Conservation (phyloP, 202 grass and related monocot species). For the Brachypodium distachyon region DNA sequence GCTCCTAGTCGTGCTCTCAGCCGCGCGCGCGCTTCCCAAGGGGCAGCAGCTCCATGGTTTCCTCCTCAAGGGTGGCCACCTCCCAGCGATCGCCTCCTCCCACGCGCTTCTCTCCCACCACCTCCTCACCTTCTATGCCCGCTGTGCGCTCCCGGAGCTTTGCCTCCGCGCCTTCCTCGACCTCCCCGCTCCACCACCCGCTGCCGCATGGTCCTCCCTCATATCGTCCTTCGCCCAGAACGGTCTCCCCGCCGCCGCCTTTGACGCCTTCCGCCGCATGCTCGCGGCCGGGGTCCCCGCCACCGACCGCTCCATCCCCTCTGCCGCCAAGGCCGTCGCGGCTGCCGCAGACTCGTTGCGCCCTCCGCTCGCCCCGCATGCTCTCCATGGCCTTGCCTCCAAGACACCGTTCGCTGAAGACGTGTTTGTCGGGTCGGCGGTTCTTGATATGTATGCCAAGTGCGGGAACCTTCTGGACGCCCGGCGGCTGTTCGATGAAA, state of each 20-base stretch:
- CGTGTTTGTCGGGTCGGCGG: slow-evolving; percentile 65
- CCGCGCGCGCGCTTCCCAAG: slow-evolving; percentile 45
- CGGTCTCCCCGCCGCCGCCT: slow-evolving; percentile 33
- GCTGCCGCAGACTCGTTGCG: slow-evolving; percentile 16
- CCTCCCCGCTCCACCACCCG: slow-evolving; percentile 36
- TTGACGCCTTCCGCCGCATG: slow-evolving; percentile 62
- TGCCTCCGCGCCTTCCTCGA: slow-evolving; percentile 64
- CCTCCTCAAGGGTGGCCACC: slow-evolving; percentile 61
- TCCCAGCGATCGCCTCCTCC: slow-evolving; percentile 47
- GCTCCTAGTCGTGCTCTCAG: slow-evolving; percentile 54
- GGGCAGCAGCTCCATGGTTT: slow-evolving; percentile 80
- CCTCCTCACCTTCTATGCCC: slow-evolving; percentile 82
- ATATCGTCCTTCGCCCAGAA: slow-evolving; percentile 65
- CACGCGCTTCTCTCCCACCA: slow-evolving; percentile 57
- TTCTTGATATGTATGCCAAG: slow-evolving; percentile 81
- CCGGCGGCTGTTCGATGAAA: slow-evolving; percentile 54
- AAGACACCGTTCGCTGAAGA: slow-evolving; percentile 57
- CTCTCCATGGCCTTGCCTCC: slow-evolving; percentile 58
- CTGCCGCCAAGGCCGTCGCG: slow-evolving; percentile 56
- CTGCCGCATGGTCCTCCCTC: slow-evolving; percentile 68
- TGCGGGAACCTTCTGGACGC: slow-evolving; percentile 43
- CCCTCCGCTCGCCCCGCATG: slow-evolving; percentile 26
- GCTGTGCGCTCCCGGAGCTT: slow-evolving; percentile 52
- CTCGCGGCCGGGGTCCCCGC: slow-evolving; percentile 45
- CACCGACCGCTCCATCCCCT: slow-evolving; percentile 60